Evolutionary conservation across 2,329 filamentous ascomycete species (phyloP).

Genomic region (Thielaviopsis populi): DNA sequence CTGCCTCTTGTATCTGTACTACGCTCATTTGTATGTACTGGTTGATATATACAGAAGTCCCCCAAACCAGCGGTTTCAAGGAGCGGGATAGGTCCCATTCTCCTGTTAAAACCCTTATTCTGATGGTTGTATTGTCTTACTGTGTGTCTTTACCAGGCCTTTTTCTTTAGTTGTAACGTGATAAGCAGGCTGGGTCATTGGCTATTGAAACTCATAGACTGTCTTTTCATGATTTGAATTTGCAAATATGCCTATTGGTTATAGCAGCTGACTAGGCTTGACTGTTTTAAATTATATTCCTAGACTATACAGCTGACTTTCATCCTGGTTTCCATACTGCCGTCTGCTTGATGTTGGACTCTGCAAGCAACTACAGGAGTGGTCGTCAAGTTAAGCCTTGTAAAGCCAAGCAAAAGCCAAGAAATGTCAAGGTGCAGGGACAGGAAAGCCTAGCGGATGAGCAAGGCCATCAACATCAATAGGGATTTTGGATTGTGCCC

Average conservation of each 20-base stretch:
- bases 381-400: conserved; percentile 1
- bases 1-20: no score
- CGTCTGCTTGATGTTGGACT: not conserved
- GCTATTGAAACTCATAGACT: no score
- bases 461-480: not conserved
- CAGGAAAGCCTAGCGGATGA: not conserved
- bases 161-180: no score
- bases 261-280: no score
- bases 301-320: no score
- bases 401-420: conserved; percentile 1
- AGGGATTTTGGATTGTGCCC: not conserved
- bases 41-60: not conserved
- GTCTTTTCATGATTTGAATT: no score
- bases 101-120: not conserved
- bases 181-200: no score
- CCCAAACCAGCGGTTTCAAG: not conserved
- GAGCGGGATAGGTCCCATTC: not conserved
- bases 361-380: not conserved
- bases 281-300: no score
- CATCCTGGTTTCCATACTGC: not conserved
- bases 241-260: no score
- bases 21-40: no score
- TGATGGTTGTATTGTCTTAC: not conserved
- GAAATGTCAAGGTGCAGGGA: not conserved
- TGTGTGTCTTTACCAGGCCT: no score